Percentiles rank a stretch among this genome's conserved stretches.
Conservation (phyloP, 2,329 filamentous ascomycete genomes). For the Colletotrichum musae region DNA sequence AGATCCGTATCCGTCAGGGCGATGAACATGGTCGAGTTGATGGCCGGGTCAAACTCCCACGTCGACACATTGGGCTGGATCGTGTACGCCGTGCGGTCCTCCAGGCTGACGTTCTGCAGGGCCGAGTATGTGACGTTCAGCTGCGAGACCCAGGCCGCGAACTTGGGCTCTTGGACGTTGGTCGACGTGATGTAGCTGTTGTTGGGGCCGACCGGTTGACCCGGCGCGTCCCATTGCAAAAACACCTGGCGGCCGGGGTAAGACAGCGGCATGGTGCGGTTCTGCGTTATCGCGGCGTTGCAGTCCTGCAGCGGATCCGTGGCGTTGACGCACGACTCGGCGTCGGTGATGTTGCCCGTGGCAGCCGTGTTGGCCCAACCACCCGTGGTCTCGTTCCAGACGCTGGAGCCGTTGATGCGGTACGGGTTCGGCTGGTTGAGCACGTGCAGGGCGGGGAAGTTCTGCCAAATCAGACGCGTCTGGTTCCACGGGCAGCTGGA, state of each 20-base stretch:
- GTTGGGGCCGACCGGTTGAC: constrained; percentile 80
- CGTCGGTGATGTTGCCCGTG: constrained; percentile 57
- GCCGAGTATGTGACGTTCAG: constrained; percentile 81
- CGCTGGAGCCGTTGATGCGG: constrained; percentile 74
- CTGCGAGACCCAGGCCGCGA: constrained; percentile 83
- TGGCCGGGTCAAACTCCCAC: constrained; percentile 76
- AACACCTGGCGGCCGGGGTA: constrained; percentile 81
- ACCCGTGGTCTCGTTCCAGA: constrained; percentile 75
- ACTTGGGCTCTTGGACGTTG: constrained; percentile 72
- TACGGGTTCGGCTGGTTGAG: constrained; percentile 84
- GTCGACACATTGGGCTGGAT: constrained; percentile 80
- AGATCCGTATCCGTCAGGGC: constrained; percentile 79
- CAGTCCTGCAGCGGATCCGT: constrained; percentile 71
- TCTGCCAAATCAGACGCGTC: constrained; percentile 86
- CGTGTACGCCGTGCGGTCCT: constrained; percentile 72
- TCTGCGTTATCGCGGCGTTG: constrained; percentile 75
- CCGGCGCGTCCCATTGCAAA: constrained; percentile 80
- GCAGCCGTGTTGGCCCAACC: constrained; percentile 70
- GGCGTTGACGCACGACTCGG: constrained; percentile 71
- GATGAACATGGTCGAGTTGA: constrained; percentile 86
- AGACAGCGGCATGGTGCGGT: constrained; percentile 79
- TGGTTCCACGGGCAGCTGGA: constrained; percentile 80
- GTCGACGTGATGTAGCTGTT: constrained; percentile 82
- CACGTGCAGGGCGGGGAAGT: constrained; percentile 81
- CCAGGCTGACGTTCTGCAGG: constrained; percentile 64